A percentile compares a stretch with the other conserved stretches of the same genome.
Evolutionary conservation across 331 rosid species (phyloP).

Genomic region (Malus hybrid): DNA sequence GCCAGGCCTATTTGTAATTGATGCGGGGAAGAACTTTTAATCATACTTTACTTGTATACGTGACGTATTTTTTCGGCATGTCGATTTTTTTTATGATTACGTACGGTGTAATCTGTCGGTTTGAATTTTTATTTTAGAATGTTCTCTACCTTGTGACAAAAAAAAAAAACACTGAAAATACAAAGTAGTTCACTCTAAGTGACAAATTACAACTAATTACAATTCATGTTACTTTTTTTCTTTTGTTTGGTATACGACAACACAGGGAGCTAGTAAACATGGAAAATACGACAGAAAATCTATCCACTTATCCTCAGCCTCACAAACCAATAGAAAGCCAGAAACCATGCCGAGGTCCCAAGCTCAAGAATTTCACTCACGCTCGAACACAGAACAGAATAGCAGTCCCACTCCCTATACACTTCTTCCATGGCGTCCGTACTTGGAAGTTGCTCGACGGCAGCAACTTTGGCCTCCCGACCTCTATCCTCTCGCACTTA

Average conservation of each 20-base stretch:
- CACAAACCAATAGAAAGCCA: conserved; percentile 25
- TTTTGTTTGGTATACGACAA: background rate
- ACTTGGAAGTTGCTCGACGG: conserved; percentile 60
- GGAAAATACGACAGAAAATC: conserved; percentile 21
- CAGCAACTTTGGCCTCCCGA: conserved; percentile 50
- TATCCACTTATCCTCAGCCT: conserved; percentile 64
- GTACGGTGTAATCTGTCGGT: fast-evolving
- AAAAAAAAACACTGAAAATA: too few relatives aligned
- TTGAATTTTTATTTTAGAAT: too few relatives aligned
- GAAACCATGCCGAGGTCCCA: conserved; percentile 16
- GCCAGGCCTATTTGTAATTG: too few relatives aligned
- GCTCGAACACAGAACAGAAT: background rate
- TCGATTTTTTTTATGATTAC: too few relatives aligned
- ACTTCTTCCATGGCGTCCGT: conserved; percentile 52
- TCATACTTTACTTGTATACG: too few relatives aligned
- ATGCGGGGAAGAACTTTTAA: too few relatives aligned
- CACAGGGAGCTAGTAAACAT: background rate
- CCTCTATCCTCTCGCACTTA: conserved; percentile 33
- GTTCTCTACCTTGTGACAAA: too few relatives aligned
- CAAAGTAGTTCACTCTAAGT: too few relatives aligned
- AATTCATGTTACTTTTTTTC: too few relatives aligned
- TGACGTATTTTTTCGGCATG: too few relatives aligned
- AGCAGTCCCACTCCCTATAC: background rate
- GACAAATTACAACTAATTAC: too few relatives aligned
- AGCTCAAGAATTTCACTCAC: background rate